Evolutionary conservation across 345 rosid genomes (phyloP), one percentile per base, ranked within the genome.

Genomic region (Jatropha curcas): DNA sequence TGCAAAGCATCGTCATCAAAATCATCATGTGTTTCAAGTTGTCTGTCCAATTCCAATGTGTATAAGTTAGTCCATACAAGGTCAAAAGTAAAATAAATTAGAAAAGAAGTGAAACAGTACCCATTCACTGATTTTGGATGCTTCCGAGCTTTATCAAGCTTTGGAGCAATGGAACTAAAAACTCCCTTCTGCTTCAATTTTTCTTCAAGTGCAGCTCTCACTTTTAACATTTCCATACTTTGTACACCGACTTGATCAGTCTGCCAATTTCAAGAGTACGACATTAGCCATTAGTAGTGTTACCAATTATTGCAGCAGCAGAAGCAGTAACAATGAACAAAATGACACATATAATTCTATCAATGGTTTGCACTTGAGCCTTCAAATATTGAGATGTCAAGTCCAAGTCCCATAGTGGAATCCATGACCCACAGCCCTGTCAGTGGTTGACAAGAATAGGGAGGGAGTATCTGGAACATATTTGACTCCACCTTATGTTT

Each of bases 181-280:
- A 78, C 77, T 72, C 88, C 88, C 72, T 80, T 89, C 80, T 82
- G 84, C 85, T 84, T 94, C 80, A 92, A 68, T 70, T 88, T 94
- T 79, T 89, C 92, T 70, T 90, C 97, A 48, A 94, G 89, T 24
- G 88, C 88, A 50, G 98, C 98, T 85, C 98, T 86, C 31, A 90
- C 82, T 77, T 85, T 86, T 60, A 94, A 68, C 98, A 94, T 94
- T 82, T 92, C 86, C 84, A 73, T 80, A 84, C 98, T 92, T 76
- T 90, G 90, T 20, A 82, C 58, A 80, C 87, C 89, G 80, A 88
- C 86, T 71, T 83, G 83, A 77, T 82, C 84, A 51, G 66, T 83
- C 97, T 89, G 88, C 82, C 71, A 81, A 73, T 68, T n/a, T n/a
- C 70, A 62, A 16, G 30, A 11, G 22, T 65, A 64, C 72, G 69